Evolutionary conservation across 108 stramenopile genomes (phyloP).

Genomic region (Skeletonema potamos): DNA sequence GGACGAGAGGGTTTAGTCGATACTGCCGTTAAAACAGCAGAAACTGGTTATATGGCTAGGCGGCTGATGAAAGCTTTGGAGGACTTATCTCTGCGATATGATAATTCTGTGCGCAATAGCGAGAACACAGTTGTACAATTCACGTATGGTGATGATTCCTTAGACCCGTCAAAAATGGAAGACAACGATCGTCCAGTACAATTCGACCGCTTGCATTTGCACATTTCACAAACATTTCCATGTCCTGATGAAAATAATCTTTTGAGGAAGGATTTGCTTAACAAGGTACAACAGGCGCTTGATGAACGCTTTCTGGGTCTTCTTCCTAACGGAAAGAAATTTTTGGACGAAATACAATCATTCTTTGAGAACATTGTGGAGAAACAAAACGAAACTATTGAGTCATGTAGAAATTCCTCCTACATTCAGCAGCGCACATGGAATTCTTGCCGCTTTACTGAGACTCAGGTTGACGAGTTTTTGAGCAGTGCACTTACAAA

Average conservation of each 20-base stretch:
- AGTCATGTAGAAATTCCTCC: slow-evolving; percentile 7
- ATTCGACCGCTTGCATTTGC: slow-evolving; percentile 70
- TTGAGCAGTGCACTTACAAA: slow-evolving; percentile 73
- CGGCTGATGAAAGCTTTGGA: slow-evolving; percentile 98
- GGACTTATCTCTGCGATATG: slow-evolving; percentile 95
- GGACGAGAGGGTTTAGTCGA: slow-evolving; percentile 98
- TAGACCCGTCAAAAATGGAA: slow-evolving; percentile 96
- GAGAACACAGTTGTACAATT: slow-evolving; percentile 97
- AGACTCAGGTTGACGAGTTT: slow-evolving; percentile 72
- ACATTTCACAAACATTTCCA: slow-evolving; percentile 60
- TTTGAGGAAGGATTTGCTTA: slow-evolving; percentile 46
- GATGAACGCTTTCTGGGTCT: slow-evolving; percentile 60
- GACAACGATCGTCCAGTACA: slow-evolving; percentile 87
- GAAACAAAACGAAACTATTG: slow-evolving; percentile 51
- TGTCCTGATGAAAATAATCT: slow-evolving; percentile 59
- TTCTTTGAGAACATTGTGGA: slow-evolving; percentile 63
- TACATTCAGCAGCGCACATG: slow-evolving; percentile 47
- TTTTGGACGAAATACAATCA: slow-evolving; percentile 66
- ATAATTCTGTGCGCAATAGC: slow-evolving; percentile 94
- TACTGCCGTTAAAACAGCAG: slow-evolving; percentile 99
- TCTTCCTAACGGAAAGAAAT: slow-evolving; percentile 67
- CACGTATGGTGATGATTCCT: slow-evolving; percentile 96
- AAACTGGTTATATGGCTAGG: slow-evolving; percentile 99
- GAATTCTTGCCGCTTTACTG: slow-evolving; percentile 79
- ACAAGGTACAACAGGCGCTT: slow-evolving; percentile 50